Base-by-base conservation (phyloP, 2,329 filamentous ascomycete genomes). In the Alternaria gaisen region DNA sequence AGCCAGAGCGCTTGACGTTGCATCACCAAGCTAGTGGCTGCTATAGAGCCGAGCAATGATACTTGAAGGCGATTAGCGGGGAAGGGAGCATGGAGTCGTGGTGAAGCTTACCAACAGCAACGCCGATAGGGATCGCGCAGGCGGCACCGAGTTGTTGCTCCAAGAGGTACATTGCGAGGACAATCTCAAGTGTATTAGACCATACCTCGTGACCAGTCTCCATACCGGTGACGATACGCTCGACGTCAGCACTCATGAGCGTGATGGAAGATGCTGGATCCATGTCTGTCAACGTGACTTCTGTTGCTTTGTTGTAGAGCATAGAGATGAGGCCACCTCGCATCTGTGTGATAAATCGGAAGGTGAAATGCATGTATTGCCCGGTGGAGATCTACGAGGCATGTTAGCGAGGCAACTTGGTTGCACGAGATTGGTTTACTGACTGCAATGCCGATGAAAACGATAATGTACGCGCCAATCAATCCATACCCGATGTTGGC, bases 111-210 rank as follows among this genome's bases (percentile, higher is more conserved):
- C 74, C 43, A 9, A 81, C 47, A 0, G 84, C 81, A 3, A 84
- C 73, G 0, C 80, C 77, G 6, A 87, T 75, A 0, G 85, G 84
- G 0, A 82, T 80, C 0, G 81, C 69, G 40, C 83, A 86, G 0
- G 83, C 83, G 0, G 76, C 72, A 0, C 85, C 84, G 1, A 87
- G 66, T 48, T 84, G 78, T 4, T 65, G 66, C 20, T 85, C 74
- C 0, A 87, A 73, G 0, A 87, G 74, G 69, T 79, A 87, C 48
- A 80, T 80, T 0, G 80, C 81, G 2, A 86, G 54, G 5, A 68
- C 79, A 4, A 83, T 77, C 61, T 86, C 80, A 1, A 84, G 60
- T 0, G 74, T 53, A 40, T 76, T 76, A 10, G 74, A 68, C 75
- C 75, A 78, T 9, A 77, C 56, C 65, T 78, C 76, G 51, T 77